phyloP scores from a whole-genome alignment of 1,284 basidiomycete genomes.

The Cryptococcus sp. region DNA sequence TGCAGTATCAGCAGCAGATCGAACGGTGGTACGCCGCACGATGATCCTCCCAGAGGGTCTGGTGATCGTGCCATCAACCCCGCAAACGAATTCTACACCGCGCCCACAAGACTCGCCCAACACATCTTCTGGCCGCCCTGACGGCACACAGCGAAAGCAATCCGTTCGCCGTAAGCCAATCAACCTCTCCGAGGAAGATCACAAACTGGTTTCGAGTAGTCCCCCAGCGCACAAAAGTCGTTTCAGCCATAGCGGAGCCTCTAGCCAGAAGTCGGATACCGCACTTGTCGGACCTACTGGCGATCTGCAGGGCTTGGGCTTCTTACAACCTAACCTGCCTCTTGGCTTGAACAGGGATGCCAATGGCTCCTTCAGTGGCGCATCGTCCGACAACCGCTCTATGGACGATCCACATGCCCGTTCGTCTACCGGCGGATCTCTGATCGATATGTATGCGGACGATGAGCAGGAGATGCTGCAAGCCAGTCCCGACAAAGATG shows the following conservation, averaged over 20 bases:
- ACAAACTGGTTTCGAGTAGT: conserved; percentile 31
- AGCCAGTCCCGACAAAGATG: conserved; percentile 12
- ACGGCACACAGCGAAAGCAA: conserved; percentile 23
- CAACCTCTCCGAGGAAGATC: conserved; percentile 40
- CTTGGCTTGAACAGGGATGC: background rate
- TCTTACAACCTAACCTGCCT: conserved; percentile 21
- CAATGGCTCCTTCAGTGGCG: too few relatives aligned
- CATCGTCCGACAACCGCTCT: conserved; percentile 1
- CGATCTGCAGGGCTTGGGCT: conserved; percentile 24
- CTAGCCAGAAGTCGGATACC: conserved; percentile 3
- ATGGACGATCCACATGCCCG: conserved; percentile 3
- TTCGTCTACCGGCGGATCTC: conserved; percentile 32
- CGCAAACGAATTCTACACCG: conserved; percentile 6
- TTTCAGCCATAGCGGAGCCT: conserved; percentile 10
- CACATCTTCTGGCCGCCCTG: conserved; percentile 1
- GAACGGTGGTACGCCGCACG: conserved; percentile 37
- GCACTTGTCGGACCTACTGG: background rate
- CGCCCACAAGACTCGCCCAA: conserved; percentile 11
- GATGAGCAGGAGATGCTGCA: conserved; percentile 22
- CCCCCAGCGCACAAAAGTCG: conserved; percentile 24
- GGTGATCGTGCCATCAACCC: conserved; percentile 23
- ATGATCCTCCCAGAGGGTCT: conserved; percentile 33
- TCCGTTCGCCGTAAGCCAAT: conserved; percentile 47
- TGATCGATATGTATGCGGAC: conserved; percentile 37
- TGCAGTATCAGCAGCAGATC: conserved; percentile 6